These are phyloP conservation scores for Rachicladosporium sp. DNA, from an alignment of 2,329 filamentous ascomycete genomes.

Conservation along the genomic window DNA sequence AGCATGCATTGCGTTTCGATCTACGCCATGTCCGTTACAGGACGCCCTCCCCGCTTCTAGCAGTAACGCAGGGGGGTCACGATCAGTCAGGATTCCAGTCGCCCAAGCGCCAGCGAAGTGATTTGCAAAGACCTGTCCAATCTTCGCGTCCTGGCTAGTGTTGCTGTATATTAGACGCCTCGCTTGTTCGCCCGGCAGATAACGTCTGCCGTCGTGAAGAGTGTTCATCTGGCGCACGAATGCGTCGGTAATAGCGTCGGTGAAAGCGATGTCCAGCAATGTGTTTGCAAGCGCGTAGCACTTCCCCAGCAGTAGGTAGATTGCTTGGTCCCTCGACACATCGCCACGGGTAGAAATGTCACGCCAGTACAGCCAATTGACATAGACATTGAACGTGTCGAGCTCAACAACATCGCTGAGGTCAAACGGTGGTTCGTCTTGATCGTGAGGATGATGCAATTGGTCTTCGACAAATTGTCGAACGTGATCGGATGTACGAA, in stretches of 20 bases:
- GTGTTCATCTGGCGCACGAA: too few species aligned
- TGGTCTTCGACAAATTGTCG: background rate
- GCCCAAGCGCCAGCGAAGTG: too few species aligned
- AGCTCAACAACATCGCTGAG: too few species aligned
- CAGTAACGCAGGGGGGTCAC: too few species aligned
- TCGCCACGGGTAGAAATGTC: background rate
- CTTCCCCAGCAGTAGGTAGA: background rate
- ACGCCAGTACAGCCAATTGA: background rate
- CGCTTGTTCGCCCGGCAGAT: background rate
- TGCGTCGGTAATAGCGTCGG: background rate
- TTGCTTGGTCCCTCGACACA: background rate
- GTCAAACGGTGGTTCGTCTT: too few species aligned
- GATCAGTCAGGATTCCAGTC: too few species aligned
- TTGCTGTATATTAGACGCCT: constrained; percentile 1
- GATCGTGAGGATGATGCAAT: background rate
- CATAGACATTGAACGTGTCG: background rate
- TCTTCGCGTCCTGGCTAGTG: too few species aligned
- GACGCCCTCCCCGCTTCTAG: too few species aligned
- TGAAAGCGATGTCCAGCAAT: background rate
- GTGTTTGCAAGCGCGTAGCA: background rate
- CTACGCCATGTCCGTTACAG: too few species aligned
- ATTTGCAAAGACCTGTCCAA: too few species aligned
- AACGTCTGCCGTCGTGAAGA: background rate
- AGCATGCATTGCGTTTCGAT: too few species aligned
- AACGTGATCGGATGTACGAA: background rate